Evolutionary conservation across 1,284 basidiomycete species (phyloP).

Genomic region (Omphalotus olearius): DNA sequence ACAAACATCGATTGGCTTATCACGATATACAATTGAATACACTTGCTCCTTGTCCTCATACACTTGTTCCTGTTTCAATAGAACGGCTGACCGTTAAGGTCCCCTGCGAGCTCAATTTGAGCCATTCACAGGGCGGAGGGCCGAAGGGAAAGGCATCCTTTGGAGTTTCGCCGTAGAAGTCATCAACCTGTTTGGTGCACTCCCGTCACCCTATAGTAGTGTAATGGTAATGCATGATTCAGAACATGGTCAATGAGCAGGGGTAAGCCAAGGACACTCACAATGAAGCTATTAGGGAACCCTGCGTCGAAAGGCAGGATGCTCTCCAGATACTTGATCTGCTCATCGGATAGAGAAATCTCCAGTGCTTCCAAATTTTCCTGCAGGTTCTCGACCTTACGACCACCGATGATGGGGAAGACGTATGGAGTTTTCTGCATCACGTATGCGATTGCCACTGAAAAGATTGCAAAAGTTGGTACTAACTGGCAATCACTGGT

Average conservation of each 20-base stretch:
- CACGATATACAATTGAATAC: no score
- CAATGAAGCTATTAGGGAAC: conserved; percentile 17
- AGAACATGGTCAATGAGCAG: no score
- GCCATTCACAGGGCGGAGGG: conserved; percentile 2
- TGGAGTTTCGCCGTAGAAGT: neutral
- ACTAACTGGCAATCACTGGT: conserved; percentile 12
- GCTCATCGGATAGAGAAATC: conserved; percentile 5
- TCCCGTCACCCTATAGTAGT: conserved; percentile 11
- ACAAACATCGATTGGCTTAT: no score
- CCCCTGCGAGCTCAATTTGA: no score
- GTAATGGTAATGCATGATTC: neutral
- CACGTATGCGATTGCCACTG: conserved; percentile 22
- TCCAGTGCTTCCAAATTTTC: conserved; percentile 10
- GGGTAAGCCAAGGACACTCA: conserved; percentile 3
- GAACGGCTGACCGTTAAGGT: no score
- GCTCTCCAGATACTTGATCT: conserved; percentile 9
- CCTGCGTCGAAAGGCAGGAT: conserved; percentile 17
- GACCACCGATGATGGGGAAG: conserved; percentile 12
- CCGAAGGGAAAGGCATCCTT: conserved; percentile 1
- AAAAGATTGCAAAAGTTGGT: conserved; percentile 2
- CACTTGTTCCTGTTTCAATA: no score
- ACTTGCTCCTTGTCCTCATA: no score
- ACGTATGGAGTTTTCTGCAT: conserved; percentile 14
- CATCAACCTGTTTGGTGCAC: conserved; percentile 2
- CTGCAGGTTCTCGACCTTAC: conserved; percentile 8